These are phyloP conservation scores for Viridothelium virens DNA, from an alignment of 495 filamentous ascomycete species.

Conservation along the genomic window DNA sequence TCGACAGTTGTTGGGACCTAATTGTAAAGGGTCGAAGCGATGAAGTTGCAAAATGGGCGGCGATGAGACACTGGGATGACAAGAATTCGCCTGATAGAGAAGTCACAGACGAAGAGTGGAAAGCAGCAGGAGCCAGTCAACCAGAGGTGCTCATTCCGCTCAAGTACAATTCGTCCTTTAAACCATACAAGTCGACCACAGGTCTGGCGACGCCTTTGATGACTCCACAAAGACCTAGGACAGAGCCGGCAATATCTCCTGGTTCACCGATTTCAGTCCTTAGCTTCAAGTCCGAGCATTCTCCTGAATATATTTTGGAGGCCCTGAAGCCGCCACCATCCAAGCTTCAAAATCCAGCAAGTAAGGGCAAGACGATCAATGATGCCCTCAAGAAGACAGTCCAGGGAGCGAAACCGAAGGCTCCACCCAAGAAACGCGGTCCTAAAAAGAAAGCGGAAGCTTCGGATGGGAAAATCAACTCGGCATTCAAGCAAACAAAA, in stretches of 20 bases:
- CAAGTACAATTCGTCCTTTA: constrained; percentile 15
- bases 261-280: not conserved
- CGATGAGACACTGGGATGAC: constrained; percentile 71
- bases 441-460: constrained; percentile 9
- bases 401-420: constrained; percentile 14
- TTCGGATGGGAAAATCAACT: constrained; percentile 12
- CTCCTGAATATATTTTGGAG: not conserved
- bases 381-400: constrained; percentile 10
- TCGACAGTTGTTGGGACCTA: constrained; percentile 87
- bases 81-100: constrained; percentile 37
- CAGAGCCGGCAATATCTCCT: not conserved
- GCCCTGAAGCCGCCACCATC: constrained; percentile 7
- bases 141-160: constrained; percentile 5
- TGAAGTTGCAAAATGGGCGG: constrained; percentile 68
- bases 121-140: constrained; percentile 12
- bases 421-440: constrained; percentile 13
- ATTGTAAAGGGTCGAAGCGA: constrained; percentile 83
- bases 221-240: constrained; percentile 8
- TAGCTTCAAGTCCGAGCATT: constrained; percentile 4
- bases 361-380: constrained; percentile 15
- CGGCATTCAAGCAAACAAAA: constrained; percentile 19
- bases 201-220: constrained; percentile 13
- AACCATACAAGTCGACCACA: not conserved
- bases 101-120: constrained; percentile 33
- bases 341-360: not conserved